A percentile compares a stretch with the other conserved stretches of the same genome.
Evolutionary conservation across 148 eudicot species (phyloP).

Genomic region (Dysphania ambrosioides): DNA sequence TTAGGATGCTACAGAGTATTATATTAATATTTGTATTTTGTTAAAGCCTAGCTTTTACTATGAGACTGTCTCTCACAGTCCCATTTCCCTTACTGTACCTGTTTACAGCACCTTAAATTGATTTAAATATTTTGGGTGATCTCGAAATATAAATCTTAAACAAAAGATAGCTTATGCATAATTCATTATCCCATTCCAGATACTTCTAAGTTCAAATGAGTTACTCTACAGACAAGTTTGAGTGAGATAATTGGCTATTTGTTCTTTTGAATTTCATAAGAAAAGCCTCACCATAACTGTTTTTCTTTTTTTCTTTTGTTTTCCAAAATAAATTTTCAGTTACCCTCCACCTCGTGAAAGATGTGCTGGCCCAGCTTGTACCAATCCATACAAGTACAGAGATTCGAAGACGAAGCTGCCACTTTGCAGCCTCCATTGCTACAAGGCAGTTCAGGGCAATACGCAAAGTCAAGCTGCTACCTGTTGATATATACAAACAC

Average conservation of each 20-base stretch:
- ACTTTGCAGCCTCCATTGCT: conserved; percentile 84
- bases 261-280: not conserved
- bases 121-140: not conserved
- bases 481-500: conserved; percentile 26
- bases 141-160: not conserved
- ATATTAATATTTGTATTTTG: not conserved
- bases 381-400: conserved; percentile 75
- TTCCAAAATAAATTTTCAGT: conserved; percentile 35
- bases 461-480: conserved; percentile 34
- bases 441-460: conserved; percentile 69
- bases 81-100: no score
- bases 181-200: no score
- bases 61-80: no score
- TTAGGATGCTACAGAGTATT: not conserved
- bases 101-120: no score
- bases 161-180: not conserved
- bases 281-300: not conserved
- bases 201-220: not conserved
- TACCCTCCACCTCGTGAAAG: conserved; percentile 87
- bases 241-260: not conserved
- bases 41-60: not conserved
- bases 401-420: conserved; percentile 88
- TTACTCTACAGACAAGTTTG: not conserved
- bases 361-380: conserved; percentile 76
- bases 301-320: not conserved